Base-by-base conservation (phyloP, 2,329 filamentous ascomycete species). In the Neocucurbitaria cava region DNA sequence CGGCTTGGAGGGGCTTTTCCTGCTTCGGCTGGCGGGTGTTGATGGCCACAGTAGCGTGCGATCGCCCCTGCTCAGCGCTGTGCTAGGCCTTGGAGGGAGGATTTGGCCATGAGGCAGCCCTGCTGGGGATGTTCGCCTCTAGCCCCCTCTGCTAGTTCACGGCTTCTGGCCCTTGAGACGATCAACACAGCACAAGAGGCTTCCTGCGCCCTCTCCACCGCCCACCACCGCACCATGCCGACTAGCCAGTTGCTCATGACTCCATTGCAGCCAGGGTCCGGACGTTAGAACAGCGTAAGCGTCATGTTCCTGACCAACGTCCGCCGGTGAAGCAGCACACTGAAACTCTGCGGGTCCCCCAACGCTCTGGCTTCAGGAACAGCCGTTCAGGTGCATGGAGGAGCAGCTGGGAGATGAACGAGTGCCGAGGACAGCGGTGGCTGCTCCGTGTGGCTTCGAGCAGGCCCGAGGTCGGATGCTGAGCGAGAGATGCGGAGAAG, bases 151-250 rank as follows among this genome's bases (percentile, higher is more conserved):
- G 62, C 59, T 61, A 57, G 66, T 62, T 61, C 61, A 49, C 61
- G 58, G 59, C 64, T 70, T 71, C 68, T 73, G 67, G 70, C 67
- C 71, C 70, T 66, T 72, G 69, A 72, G 70, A 68, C 68, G 71
- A 74, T 74, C 70, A 63, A 61, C 68, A 67, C 59, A 40, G 58
- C 35, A 54, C 30, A 53, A 49, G 41, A 36, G 47, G 42, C 51
- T 54, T 55, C 40, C 61, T 62, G 50, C 54, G 42, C 46, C 2
- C 38, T 40, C 38, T 40, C 66, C 61, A 64, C 63, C 48, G 51
- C 49, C 45, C 59, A 49, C 52, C 39, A 62, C 62, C 59, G 66
- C 68, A 66, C 68, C 65, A 70, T 67, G 52, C 54, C 49, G 52
- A 59, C 55, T 47, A 46, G 50, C 58, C 62, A 63, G 68, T 54